These are phyloP conservation scores for Yamadazyma membranifaciens DNA, from an alignment of 1,139 yeast species.

Conservation along the genomic window DNA sequence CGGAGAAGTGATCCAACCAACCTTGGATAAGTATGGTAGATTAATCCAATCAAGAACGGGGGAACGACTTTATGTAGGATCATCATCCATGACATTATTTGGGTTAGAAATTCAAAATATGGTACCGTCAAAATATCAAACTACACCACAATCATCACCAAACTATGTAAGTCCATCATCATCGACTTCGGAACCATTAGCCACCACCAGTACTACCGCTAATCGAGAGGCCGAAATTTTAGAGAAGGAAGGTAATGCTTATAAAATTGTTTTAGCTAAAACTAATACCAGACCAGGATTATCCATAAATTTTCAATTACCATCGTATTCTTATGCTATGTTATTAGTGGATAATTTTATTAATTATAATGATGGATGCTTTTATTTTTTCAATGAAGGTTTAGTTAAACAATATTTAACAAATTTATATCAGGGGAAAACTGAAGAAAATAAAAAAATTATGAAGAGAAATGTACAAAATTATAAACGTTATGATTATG, in stretches of 20 bases:
- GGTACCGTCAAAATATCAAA: constrained; percentile 32
- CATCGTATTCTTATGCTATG: constrained; percentile 77
- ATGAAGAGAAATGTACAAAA: constrained; percentile 31
- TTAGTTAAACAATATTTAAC: constrained; percentile 63
- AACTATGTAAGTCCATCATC: constrained; percentile 2
- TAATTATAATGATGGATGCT: constrained; percentile 80
- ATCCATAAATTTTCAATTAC: constrained; percentile 66
- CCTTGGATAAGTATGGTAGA: constrained; percentile 67
- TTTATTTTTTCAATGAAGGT: constrained; percentile 83
- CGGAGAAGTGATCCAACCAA: constrained; percentile 59
- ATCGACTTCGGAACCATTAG: constrained; percentile 9
- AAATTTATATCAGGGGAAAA: constrained; percentile 54
- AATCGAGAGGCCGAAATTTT: constrained; percentile 46
- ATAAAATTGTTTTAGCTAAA: constrained; percentile 64
- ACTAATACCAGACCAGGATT: constrained; percentile 68
- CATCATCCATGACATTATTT: constrained; percentile 78
- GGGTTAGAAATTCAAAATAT: constrained; percentile 72
- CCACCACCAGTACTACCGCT: constrained; percentile 21
- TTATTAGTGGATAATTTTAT: constrained; percentile 72
- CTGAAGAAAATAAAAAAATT: constrained; percentile 39
- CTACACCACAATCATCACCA: constrained; percentile 3
- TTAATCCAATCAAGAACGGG: constrained; percentile 73
- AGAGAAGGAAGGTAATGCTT: constrained; percentile 75
- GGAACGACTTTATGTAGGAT: constrained; percentile 71
- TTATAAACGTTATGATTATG: constrained; percentile 27